Evolutionary conservation across 148 eudicot genomes (phyloP).

Genomic region (Salicornia ramosissima): DNA sequence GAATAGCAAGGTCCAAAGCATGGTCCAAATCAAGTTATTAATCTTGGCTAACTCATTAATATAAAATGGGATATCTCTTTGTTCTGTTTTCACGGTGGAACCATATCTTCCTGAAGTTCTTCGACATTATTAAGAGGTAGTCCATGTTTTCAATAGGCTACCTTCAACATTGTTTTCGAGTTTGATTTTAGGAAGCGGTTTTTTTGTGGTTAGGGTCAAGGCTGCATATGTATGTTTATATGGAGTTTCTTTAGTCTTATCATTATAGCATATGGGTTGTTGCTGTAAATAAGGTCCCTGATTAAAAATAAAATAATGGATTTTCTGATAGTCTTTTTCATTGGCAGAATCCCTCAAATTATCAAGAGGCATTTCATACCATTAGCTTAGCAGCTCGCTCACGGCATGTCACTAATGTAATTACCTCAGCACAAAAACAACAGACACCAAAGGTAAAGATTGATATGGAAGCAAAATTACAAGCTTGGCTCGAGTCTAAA

Average conservation of each 20-base stretch:
- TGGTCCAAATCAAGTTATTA: too few relatives aligned
- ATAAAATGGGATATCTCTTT: too few relatives aligned
- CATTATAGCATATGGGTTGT: background rate
- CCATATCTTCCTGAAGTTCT: too few relatives aligned
- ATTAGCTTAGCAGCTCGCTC: constrained; percentile 94
- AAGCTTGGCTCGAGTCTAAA: constrained; percentile 83
- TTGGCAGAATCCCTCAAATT: constrained; percentile 75
- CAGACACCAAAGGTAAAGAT: constrained; percentile 53
- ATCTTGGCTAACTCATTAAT: too few relatives aligned
- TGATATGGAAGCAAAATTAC: constrained; percentile 86
- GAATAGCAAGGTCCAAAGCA: too few relatives aligned
- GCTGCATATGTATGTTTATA: background rate
- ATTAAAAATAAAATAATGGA: background rate
- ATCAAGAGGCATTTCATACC: constrained; percentile 83
- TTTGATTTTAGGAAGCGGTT: background rate
- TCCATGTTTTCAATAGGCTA: too few relatives aligned
- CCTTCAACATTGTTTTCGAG: too few relatives aligned
- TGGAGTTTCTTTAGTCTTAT: background rate
- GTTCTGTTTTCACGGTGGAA: too few relatives aligned
- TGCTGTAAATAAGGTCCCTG: background rate
- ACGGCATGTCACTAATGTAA: constrained; percentile 60
- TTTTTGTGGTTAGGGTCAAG: background rate
- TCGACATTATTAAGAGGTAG: too few relatives aligned
- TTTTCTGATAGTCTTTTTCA: constrained; percentile 10
- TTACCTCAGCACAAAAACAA: constrained; percentile 47